These are phyloP conservation scores for Bipolaris oryzae DNA, from an alignment of 2,329 filamentous ascomycete genomes.

Conservation along the genomic window DNA sequence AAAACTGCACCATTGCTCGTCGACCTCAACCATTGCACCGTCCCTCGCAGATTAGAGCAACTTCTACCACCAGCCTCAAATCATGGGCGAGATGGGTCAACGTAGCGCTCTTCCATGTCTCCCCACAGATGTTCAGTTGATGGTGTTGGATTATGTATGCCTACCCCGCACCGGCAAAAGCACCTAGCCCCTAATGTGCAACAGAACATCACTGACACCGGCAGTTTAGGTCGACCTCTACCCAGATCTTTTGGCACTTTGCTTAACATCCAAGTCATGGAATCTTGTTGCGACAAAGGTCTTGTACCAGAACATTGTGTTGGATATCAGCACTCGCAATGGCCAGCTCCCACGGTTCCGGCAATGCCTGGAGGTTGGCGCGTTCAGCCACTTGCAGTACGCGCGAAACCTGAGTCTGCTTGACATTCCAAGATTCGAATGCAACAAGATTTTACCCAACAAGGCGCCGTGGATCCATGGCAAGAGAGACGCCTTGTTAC, in stretches of 20 bases:
- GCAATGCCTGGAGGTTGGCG: slow-evolving; percentile 9
- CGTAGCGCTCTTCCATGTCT: neutral
- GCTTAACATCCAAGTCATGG: slow-evolving; percentile 8
- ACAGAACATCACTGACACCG: neutral
- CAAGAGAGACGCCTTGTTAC: neutral
- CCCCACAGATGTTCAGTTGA: neutral
- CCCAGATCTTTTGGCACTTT: slow-evolving; percentile 12
- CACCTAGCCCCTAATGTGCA: neutral
- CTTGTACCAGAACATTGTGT: slow-evolving; percentile 10
- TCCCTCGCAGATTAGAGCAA: neutral
- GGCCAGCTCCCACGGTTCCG: slow-evolving; percentile 5
- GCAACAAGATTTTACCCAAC: no score
- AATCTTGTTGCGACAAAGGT: slow-evolving; percentile 7
- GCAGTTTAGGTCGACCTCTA: slow-evolving; percentile 1
- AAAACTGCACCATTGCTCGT: neutral
- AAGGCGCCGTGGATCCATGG: neutral
- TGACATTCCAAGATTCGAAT: neutral
- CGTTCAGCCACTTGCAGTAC: slow-evolving; percentile 5
- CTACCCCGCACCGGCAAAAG: neutral
- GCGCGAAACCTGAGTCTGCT: slow-evolving; percentile 9
- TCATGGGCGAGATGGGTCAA: neutral
- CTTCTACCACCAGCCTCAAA: neutral
- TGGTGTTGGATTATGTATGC: neutral
- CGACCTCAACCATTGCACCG: neutral
- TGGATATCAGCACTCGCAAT: slow-evolving; percentile 2